Evolutionary conservation across 441 rosid species (phyloP), one percentile per base, ranked within the genome.

Genomic region (Erodium moschatum): DNA sequence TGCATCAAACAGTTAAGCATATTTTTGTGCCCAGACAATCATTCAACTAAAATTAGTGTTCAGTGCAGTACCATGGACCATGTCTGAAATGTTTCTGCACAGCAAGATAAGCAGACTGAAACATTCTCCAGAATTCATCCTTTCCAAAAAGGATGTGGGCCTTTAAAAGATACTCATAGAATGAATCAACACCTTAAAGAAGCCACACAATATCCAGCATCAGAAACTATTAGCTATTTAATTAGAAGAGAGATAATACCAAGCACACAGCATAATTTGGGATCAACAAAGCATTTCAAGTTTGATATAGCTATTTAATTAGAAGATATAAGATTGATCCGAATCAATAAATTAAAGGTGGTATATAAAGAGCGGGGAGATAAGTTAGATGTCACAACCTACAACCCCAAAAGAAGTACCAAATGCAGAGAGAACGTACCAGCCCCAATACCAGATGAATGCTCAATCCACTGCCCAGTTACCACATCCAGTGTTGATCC

Each of bases 51-150:
- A 16, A 60, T 16, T 42, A 21, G 4, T 70, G 61, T 52, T 48
- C 40, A 38, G 67, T 40, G 20, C 67, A 78, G 58, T 92, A 90
- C 98, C 98, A 90, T 69, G 94, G 89, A 73, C 98, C 98, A 21
- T 92, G 84, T 83, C 89, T 89, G 83, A 90, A 92, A 79, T 90
- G 80, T 71, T 90, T 92, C 87, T 92, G 98, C 70, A 83, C 96
- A 50, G 88, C 94, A 35, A 87, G 78, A 87, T 92, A 92, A 46
- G 98, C 96, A 46, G 96, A 79, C 73, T 84, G 89, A 84, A 92
- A 92, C 97, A 92, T 92, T 79, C 77, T 88, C 98, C 98, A 92
- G 68, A 85, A 86, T 67, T 92, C 98, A 76, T 92, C 98, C 84
- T 92, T 92, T 60, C 98, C 98, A 6, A 90, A 92, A 70, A 90